Evolutionary conservation across 2,329 filamentous ascomycete genomes (phyloP), one percentile per base, ranked within the genome.

Genomic region (Fusarium armeniacum): DNA sequence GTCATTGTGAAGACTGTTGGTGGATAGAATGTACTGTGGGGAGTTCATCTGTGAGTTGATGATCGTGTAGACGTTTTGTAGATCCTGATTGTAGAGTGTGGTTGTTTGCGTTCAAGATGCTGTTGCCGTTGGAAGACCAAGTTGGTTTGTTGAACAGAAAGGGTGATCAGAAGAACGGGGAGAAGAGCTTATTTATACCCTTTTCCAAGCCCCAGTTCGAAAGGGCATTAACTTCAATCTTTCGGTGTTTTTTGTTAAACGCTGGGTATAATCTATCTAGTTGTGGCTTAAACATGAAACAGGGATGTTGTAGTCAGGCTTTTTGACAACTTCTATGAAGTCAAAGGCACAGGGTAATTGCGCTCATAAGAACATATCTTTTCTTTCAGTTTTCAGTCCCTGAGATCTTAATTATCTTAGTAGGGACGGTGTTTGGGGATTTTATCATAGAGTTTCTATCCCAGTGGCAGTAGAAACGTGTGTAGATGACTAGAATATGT

Each of bases 231-330:
- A 6, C 3, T 24, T 41, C 5, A 16, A 4, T 41, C 7, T 38
- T 20, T 6, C 12, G n/a, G 11, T 12, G 5, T 4, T 20, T 20
- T 11, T 13, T 40, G 12, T 40, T 40, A 12, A 15, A 40, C 11
- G 6, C n/a, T 13, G 36, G 11, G 10, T 4, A 38, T 15, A 4
- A 8, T 12, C n/a, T 20, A 3, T 12, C 36, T 13, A 1, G n/a
- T 13, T 20, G 36, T 40, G 12, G 6, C n/a, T 4, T 40, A 13
- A 16, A 24, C 20, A 9, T 22, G 20, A 16, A 10, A 43, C 40
- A 15, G 20, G 38, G 6, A 4, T 4, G 3, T 22, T 22, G 12
- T 15, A 3, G 6, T 2, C 6, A 6, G 2, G 20, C 40, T 3
- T 9, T 43, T 43, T 24, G 15, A 16, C 8, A 24, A 5, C 5